These are phyloP conservation scores for Sonneratia alba DNA, from an alignment of 345 rosid species.

Conservation along the genomic window DNA sequence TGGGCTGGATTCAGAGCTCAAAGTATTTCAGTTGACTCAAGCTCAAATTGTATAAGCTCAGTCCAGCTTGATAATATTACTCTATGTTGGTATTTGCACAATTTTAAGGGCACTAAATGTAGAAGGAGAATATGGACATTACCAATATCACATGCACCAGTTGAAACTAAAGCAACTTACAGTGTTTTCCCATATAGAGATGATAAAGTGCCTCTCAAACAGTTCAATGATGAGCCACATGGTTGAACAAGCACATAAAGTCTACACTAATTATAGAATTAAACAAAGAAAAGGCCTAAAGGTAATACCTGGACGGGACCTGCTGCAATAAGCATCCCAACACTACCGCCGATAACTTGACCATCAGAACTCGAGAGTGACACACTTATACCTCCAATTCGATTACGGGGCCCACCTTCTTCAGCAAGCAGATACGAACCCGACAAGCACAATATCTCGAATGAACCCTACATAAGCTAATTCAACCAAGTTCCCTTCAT, in stretches of 20 bases:
- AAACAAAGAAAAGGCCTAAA: background rate
- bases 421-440: constrained; percentile 90
- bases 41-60: background rate
- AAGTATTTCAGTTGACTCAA: background rate
- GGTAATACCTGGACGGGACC: constrained; percentile 66
- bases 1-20: background rate
- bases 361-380: constrained; percentile 92
- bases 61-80: background rate
- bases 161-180: background rate
- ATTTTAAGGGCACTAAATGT: background rate
- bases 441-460: constrained; percentile 87
- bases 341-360: constrained; percentile 83
- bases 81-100: background rate
- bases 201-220: background rate
- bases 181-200: background rate
- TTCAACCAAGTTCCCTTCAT: constrained; percentile 16
- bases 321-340: constrained; percentile 70
- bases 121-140: background rate
- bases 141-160: background rate
- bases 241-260: background rate
- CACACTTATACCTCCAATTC: constrained; percentile 90
- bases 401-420: constrained; percentile 64
- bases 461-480: constrained; percentile 57
- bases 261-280: background rate
- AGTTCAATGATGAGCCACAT: background rate